A percentile compares a stretch with the other conserved stretches of the same genome.
Evolutionary conservation across 1,284 basidiomycete genomes (phyloP).

Genomic region (Ustilago shanxiensis): DNA sequence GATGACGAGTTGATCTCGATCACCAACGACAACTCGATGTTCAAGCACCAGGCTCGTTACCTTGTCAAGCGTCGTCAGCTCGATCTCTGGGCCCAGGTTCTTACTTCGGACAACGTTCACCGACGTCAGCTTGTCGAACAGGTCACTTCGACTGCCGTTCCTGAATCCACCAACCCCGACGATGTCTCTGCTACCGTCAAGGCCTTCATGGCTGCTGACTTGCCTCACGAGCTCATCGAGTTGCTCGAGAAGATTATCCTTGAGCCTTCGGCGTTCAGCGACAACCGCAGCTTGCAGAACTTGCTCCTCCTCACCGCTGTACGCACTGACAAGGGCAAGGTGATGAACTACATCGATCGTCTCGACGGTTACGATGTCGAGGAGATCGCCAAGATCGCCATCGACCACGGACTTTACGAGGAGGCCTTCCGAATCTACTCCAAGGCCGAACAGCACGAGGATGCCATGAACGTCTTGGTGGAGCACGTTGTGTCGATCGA

Average conservation of each 20-base stretch:
- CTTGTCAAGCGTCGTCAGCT: constrained; percentile 95
- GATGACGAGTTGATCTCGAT: constrained; percentile 97
- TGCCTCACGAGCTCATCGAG: constrained; percentile 97
- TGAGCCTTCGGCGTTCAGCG: constrained; percentile 95
- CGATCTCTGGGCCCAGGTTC: constrained; percentile 96
- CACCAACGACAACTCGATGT: constrained; percentile 99
- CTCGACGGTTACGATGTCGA: constrained; percentile 93
- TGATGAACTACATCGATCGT: constrained; percentile 98
- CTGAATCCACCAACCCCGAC: constrained; percentile 97
- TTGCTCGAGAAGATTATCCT: constrained; percentile 98
- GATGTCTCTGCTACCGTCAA: constrained; percentile 99
- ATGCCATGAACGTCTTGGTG: constrained; percentile 97
- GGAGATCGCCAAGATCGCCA: constrained; percentile 97
- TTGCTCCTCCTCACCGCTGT: constrained; percentile 94
- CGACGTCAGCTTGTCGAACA: constrained; percentile 96
- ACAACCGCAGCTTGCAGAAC: constrained; percentile 80
- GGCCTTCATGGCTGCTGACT: constrained; percentile 96
- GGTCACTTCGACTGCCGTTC: constrained; percentile 83
- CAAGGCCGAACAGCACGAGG: constrained; percentile 67
- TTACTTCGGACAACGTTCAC: constrained; percentile 88
- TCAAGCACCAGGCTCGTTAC: constrained; percentile 99
- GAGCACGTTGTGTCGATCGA: constrained; percentile 99
- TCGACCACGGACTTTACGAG: constrained; percentile 94
- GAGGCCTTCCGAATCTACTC: constrained; percentile 80
- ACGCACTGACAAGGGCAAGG: constrained; percentile 97